phyloP scores from a whole-genome alignment of 352 stramenopile genomes.

The Globisporangium uncinulatum region DNA sequence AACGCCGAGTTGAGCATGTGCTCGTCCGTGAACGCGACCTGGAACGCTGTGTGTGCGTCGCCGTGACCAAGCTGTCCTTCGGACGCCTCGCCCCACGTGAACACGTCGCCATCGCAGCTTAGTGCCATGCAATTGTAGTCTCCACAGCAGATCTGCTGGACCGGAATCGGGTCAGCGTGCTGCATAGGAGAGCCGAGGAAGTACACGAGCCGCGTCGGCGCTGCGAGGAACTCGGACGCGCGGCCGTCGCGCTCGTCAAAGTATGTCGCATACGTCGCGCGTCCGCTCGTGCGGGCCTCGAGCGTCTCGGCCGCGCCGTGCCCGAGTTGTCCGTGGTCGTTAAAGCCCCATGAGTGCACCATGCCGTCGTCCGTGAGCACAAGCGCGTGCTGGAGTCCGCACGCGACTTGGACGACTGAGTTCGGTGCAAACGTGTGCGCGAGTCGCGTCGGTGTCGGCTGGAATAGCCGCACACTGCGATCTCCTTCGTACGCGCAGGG shows the following conservation, averaged over 20 bases:
- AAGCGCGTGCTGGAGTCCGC: slow-evolving; percentile 51
- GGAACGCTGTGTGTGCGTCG: slow-evolving; percentile 40
- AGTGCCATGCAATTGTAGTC: slow-evolving; percentile 66
- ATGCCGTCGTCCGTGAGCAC: slow-evolving; percentile 46
- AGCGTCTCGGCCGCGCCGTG: slow-evolving; percentile 49
- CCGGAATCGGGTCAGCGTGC: slow-evolving; percentile 56
- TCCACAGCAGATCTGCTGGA: slow-evolving; percentile 50
- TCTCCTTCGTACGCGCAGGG: slow-evolving; percentile 26
- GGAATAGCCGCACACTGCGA: slow-evolving; percentile 7
- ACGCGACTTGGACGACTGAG: slow-evolving; percentile 28
- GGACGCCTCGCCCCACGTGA: slow-evolving; percentile 70
- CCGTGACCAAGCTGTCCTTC: slow-evolving; percentile 68
- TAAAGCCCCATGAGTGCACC: slow-evolving; percentile 72
- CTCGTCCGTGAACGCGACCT: slow-evolving; percentile 58
- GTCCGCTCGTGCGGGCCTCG: slow-evolving; percentile 30
- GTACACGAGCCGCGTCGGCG: slow-evolving; percentile 49
- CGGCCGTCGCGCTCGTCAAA: slow-evolving; percentile 46
- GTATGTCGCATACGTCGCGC: slow-evolving; percentile 30
- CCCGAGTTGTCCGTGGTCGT: slow-evolving; percentile 70
- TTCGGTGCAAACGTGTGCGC: slow-evolving; percentile 19
- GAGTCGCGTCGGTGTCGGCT: slow-evolving; percentile 21
- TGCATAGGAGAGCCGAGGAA: slow-evolving; percentile 49
- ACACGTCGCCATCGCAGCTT: slow-evolving; percentile 60
- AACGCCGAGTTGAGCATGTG: slow-evolving; percentile 65
- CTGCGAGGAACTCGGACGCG: slow-evolving; percentile 34